Evolutionary conservation across 345 rosid genomes (phyloP).

Genomic region (Syzygium oleosum): DNA sequence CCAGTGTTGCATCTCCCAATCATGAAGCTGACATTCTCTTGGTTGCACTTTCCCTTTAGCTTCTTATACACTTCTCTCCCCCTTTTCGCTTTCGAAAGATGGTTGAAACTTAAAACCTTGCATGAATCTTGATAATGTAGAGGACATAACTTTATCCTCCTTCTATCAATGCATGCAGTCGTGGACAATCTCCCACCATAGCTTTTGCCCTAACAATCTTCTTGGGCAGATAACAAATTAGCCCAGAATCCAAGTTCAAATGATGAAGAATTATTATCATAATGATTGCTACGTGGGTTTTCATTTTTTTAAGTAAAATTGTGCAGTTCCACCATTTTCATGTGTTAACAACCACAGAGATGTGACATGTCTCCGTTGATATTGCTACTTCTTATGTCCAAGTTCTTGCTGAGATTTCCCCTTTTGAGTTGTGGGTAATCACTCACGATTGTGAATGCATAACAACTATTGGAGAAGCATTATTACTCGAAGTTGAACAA

Average conservation of each 20-base stretch:
- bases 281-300: not conserved
- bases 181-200: conserved; percentile 1
- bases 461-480: conserved; percentile 1
- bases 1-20: not conserved
- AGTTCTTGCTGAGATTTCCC: not conserved
- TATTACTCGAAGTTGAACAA: not conserved
- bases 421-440: not conserved
- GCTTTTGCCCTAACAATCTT: not conserved
- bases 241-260: not conserved
- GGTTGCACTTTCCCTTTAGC: conserved; percentile 7
- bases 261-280: not conserved
- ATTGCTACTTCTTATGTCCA: not conserved
- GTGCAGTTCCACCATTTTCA: conserved; percentile 1
- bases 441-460: not conserved
- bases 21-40: not conserved
- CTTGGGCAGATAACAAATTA: not conserved
- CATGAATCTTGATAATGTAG: not conserved
- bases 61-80: not conserved
- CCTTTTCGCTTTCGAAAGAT: not conserved
- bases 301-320: not conserved
- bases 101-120: not conserved
- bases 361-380: conserved; percentile 2
- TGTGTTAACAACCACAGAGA: conserved; percentile 2
- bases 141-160: not conserved
- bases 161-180: not conserved